Evolutionary conservation across 139 green algal genomes (phyloP), one percentile per base, ranked within the genome.

Genomic region (Asterochloris erici): DNA sequence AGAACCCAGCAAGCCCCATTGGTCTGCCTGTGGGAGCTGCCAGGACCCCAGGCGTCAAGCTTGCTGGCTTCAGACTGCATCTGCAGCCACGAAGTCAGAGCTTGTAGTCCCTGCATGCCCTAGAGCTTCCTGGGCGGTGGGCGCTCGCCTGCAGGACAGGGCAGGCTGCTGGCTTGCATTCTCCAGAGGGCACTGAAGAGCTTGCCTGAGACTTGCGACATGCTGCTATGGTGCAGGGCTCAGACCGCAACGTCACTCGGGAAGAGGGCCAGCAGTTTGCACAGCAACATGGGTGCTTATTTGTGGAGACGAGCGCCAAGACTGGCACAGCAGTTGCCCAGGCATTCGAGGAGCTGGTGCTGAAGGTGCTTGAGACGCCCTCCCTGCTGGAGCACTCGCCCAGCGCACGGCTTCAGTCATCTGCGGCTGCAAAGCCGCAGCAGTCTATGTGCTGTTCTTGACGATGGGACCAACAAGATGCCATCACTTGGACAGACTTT

Each of bases 261-360:
- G 87, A 95, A 64, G 90, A 97, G 77, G 95, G 94, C 12, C 77
- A 90, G 63, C 87, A 87, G 13, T 97, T 99, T 89, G 94, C 96
- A 0, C 84, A 85, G 28, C 74, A 85, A 11, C 90, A 96, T 79
- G 94, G 93, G 64, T 98, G 93, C 87, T 87, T 99, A 60, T 99
- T 97, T 89, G 91, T 98, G 74, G 96, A 99, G 90, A 97, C 92
- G 0, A 93, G 82, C 68, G 96, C 96, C 27, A 98, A 98, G 87
- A 91, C 90, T 21, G 94, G 95, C 79, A 75, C 92, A 26, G 91
- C 90, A 27, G 95, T 98, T 79, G 73, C 84, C 27, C 90, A 95
- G 78, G 93, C 92, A 0, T 98, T 98, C 88, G 89, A 97, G 68
- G 95, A 98, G 87, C 90, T 98, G 28, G 88, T 98, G 60, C 84